Base-by-base conservation (phyloP, 1,284 basidiomycete species). In the Irpex sp. region DNA sequence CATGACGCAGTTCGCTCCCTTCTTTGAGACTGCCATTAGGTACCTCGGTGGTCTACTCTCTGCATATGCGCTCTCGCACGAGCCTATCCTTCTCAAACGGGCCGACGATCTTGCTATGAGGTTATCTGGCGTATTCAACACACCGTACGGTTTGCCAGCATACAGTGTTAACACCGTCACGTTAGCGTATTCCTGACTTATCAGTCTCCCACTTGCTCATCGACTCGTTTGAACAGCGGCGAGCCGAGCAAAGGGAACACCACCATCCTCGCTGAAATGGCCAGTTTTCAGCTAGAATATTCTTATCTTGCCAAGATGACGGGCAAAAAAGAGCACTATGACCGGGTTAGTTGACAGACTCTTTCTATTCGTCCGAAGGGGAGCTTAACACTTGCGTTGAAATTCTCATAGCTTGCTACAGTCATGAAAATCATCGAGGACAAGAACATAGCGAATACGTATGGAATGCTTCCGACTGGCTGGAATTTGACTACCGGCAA, bases 1-100 rank as follows among this genome's bases (percentile, higher is more conserved):
- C 40, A 47, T 13, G n/a, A n/a, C 40, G 4, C 40, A 47, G n/a
- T 47, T 47, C 2, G n/a, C 79, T 1, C 83, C 82, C 1, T 88
- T 91, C 69, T 92, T 92, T 69, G 91, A 93, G 72, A 92, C 89
- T 0, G 83, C 85, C 54, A 92, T 92, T 67, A 85, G 89, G 2
- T 91, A 91, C 72, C 81, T 93, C 7, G 90, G 90, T 7, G 89
- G 89, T 8, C 73, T 91, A 0, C 78, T 92, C 3, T 86, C 88
- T 7, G 89, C 88, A 0, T 87, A 91, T 68, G 87, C 89, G 31
- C 79, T 92, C 1, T 87, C 87, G 0, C 79, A 79, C 13, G 85
- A 89, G 66, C 74, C 78, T 2, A 70, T 84, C 0, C 73, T 87
- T 0, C 76, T 85, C 3, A 65, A 74, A 2, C 80, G 80, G 4